phyloP scores from a whole-genome alignment of 169 alveolate species.

The Plasmodium knowlesi region DNA sequence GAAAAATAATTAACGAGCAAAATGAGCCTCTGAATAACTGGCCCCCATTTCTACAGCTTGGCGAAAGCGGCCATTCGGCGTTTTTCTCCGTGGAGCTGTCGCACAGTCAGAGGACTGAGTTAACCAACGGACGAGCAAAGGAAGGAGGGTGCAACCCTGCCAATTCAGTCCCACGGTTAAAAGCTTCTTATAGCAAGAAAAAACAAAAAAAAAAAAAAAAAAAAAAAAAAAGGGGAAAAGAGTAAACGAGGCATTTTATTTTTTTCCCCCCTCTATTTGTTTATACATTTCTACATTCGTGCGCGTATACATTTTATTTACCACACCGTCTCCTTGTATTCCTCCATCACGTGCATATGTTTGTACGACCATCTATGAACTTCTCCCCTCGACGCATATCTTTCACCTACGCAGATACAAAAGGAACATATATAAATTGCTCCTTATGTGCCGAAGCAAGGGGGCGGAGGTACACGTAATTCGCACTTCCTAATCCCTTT shows the following conservation, averaged over 20 bases:
- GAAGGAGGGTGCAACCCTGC: not conserved
- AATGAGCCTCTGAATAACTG: not conserved
- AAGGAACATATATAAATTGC: not conserved
- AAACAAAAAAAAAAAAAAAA: not conserved
- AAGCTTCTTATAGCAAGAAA: not conserved
- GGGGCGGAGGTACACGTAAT: not conserved
- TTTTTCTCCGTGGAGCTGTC: not conserved
- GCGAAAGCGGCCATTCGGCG: not conserved
- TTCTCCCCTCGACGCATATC: not conserved
- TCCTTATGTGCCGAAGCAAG: not conserved
- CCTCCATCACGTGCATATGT: not conserved
- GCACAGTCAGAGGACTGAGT: not conserved
- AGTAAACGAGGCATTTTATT: not conserved
- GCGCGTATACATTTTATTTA: not conserved
- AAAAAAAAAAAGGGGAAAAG: not conserved
- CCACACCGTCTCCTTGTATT: not conserved
- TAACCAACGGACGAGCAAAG: not conserved
- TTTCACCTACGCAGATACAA: not conserved
- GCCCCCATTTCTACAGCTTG: not conserved
- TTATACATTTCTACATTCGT: not conserved
- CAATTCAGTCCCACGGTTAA: not conserved
- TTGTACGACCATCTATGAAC: not conserved
- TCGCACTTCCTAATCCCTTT: not conserved
- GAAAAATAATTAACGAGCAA: not conserved
- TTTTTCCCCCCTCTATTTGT: not conserved